A percentile compares a stretch with the other conserved stretches of the same genome.
phyloP scores from a whole-genome alignment of 495 filamentous ascomycete genomes.

The Xylaria longipes region DNA sequence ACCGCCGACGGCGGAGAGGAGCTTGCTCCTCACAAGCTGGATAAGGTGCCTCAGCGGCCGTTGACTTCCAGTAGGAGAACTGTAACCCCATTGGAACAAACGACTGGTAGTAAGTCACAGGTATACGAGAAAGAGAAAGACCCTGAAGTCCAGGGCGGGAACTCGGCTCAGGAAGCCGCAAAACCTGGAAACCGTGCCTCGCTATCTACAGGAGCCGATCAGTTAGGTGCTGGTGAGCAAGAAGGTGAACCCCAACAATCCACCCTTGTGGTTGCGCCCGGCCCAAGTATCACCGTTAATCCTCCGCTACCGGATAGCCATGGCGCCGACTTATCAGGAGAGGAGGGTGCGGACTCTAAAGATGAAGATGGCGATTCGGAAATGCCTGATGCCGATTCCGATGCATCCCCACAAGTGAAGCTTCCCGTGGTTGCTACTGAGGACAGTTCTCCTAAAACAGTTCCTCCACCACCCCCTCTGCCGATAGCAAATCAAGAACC shows the following conservation, averaged over 20 bases:
- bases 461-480: constrained; percentile 63
- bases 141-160: constrained; percentile 33
- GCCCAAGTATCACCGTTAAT: constrained; percentile 54
- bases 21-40: constrained; percentile 67
- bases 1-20: constrained; percentile 66
- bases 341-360: constrained; percentile 33
- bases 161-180: constrained; percentile 37
- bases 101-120: constrained; percentile 58
- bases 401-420: constrained; percentile 30
- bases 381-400: constrained; percentile 63
- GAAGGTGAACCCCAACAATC: constrained; percentile 57
- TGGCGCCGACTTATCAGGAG: constrained; percentile 35
- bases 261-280: constrained; percentile 45
- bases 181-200: constrained; percentile 52
- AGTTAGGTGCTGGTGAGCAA: constrained; percentile 49
- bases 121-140: constrained; percentile 52
- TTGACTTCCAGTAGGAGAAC: constrained; percentile 62
- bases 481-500: constrained; percentile 39
- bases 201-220: constrained; percentile 51
- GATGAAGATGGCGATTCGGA: constrained; percentile 66
- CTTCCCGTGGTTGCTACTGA: constrained; percentile 43
- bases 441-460: constrained; percentile 53
- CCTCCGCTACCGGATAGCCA: constrained; percentile 42
- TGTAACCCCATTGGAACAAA: constrained; percentile 59
- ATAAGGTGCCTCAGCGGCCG: constrained; percentile 59